Base-by-base conservation (phyloP, 352 stramenopile species). In the Thraustotheca clavata region DNA sequence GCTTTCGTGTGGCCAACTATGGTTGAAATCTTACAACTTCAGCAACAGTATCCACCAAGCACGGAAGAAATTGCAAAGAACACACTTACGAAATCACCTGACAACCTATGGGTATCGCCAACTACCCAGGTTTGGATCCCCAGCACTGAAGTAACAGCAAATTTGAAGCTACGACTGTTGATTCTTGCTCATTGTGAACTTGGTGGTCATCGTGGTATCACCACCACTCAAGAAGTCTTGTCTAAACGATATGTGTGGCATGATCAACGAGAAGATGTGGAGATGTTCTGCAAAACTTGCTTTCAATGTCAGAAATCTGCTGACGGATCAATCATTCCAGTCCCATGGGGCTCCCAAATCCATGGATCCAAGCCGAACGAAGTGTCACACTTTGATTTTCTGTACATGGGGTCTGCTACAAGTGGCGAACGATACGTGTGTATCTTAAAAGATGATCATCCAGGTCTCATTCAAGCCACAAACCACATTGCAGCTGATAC, bases 351-450 rank as follows among this genome's bases (percentile, higher is more conserved):
- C 7, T 31, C 29, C 40, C 50, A 54, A 31, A 52, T 52, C n/a
- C 43, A 52, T 31, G 43, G 24, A 24, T 14, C 11, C 43, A 54
- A 50, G 29, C 54, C 41, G 32, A 73, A 73, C 49, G 62, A 73
- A 52, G 32, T 71, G 1, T 14, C 71, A 1, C 43, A 73, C 26
- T 73, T 70, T 62, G 69, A 71, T 31, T 73, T 67, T 33, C n/a
- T 68, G 18, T 49, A 55, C 12, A 73, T 68, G 68, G 1, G 11
- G 20, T 11, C 27, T 49, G 24, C 67, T 63, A 12, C 39, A 59
- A 31, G 35, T 66, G 24, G 59, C 70, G 18, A 8, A 41, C 16
- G 16, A 16, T 43, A 43, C 38, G 38, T 43, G 16, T 43, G 38
- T n/a, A 43, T 1, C 47, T 27, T 54, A 22, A 54, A 54, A 27